Conservation (phyloP, 2,329 filamentous ascomycete genomes). For the Aspergillus piperis region DNA sequence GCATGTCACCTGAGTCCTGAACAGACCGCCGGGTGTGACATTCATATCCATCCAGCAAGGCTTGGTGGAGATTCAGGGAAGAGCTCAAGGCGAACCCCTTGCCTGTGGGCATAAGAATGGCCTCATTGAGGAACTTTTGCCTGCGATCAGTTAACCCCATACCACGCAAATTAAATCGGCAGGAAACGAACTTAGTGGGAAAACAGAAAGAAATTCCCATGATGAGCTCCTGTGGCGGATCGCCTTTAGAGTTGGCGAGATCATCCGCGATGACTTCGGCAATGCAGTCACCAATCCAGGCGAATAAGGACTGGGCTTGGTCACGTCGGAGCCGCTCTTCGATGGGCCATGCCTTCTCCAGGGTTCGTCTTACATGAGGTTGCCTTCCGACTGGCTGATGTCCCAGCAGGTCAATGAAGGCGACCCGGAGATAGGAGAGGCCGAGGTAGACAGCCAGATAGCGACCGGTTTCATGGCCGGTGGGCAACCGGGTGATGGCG, state of each 20-base stretch:
- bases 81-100: slow-evolving; percentile 51
- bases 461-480: slow-evolving; percentile 53
- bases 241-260: slow-evolving; percentile 31
- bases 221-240: slow-evolving; percentile 35
- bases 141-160: slow-evolving; percentile 21
- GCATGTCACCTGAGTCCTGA: slow-evolving; percentile 21
- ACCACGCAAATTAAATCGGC: not conserved
- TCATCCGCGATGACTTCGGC: slow-evolving; percentile 66
- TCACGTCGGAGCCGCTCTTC: slow-evolving; percentile 70
- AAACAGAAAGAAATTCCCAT: slow-evolving; percentile 48
- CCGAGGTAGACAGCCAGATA: slow-evolving; percentile 58
- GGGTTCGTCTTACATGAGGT: slow-evolving; percentile 57
- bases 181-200: slow-evolving; percentile 39
- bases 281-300: slow-evolving; percentile 74
- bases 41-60: slow-evolving; percentile 39
- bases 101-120: slow-evolving; percentile 54
- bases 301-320: slow-evolving; percentile 68
- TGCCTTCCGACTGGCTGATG: slow-evolving; percentile 36
- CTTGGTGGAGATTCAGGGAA: slow-evolving; percentile 37
- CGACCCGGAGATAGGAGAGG: slow-evolving; percentile 54
- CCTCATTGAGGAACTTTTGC: slow-evolving; percentile 52
- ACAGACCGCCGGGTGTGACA: slow-evolving; percentile 44
- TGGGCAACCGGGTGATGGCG: slow-evolving; percentile 44
- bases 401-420: slow-evolving; percentile 53
- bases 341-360: slow-evolving; percentile 75